Evolutionary conservation across 768 basidiomycete species (phyloP).

Genomic region (Kwoniella shandongensis): DNA sequence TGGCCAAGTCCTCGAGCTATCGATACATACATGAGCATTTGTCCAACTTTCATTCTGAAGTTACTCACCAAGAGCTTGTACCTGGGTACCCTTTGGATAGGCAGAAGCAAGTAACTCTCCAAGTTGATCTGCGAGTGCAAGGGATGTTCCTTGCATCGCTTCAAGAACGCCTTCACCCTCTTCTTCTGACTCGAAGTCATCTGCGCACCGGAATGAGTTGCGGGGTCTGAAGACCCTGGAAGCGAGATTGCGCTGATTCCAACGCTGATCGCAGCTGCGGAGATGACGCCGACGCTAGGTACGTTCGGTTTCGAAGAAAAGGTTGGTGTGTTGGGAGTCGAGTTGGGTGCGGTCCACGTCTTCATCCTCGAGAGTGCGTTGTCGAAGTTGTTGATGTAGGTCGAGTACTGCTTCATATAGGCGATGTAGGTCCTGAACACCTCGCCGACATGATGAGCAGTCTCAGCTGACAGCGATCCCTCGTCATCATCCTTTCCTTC

Average conservation of each 20-base stretch:
- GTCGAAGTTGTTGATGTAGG: conserved; percentile 98
- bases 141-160: conserved; percentile 77
- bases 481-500: conserved; percentile 64
- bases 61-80: conserved; percentile 69
- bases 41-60: no score
- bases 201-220: conserved; percentile 22
- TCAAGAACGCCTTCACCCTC: conserved; percentile 83
- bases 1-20: conserved; percentile 73
- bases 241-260: conserved; percentile 30
- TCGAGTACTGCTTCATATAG: conserved; percentile 98
- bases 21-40: background rate
- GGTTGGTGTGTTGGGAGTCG: conserved; percentile 24
- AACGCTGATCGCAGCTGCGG: conserved; percentile 26
- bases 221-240: conserved; percentile 21
- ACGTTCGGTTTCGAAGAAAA: conserved; percentile 18
- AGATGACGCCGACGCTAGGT: conserved; percentile 19
- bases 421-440: conserved; percentile 92
- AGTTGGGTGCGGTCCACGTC: conserved; percentile 64
- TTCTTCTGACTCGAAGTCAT: conserved; percentile 69
- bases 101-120: conserved; percentile 89
- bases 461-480: conserved; percentile 69
- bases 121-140: conserved; percentile 89
- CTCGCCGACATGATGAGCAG: conserved; percentile 77
- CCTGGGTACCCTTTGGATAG: conserved; percentile 95
- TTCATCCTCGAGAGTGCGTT: conserved; percentile 83